Base-by-base conservation (phyloP, 352 stramenopile genomes). In the Phytophthora sp. region DNA sequence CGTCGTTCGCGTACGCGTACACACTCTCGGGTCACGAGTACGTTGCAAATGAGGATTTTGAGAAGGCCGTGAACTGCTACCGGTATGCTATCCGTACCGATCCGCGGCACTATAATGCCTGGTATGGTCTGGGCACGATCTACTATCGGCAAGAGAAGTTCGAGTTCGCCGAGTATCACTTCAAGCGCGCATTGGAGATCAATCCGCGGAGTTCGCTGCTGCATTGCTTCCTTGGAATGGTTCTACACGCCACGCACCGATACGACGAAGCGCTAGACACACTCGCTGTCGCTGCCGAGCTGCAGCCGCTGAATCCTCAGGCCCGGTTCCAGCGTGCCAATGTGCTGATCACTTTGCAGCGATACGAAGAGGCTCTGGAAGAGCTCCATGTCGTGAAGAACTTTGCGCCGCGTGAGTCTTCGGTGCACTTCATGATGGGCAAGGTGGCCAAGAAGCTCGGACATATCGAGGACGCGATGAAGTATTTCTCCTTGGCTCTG, bases 101-200 rank as follows among this genome's bases (percentile, higher is more conserved):
- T 73, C 80, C 94, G 16, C 82, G 95, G 12, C 91, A 98, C 60
- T 98, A 98, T 76, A 97, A 97, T 52, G 93, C 89, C 1, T 98
- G 91, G 91, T 97, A 96, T 50, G 92, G 91, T 12, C 73, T 98
- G 27, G 96, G 96, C 36, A 92, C 88, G 20, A 98, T 99, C 62
- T 99, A 98, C 80, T 98, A 98, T 69, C 82, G 96, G 20, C 97
- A 99, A 72, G 97, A 99, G 71, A 98, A 98, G 74, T 98, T 96
- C 55, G 94, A 98, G 64, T 90, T 99, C 24, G 96, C 97, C 9
- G 96, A 99, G 71, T 99, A 98, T 66, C 96, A 99, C 63, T 99
- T 99, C 74, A 85, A 93, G 50, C 84, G 91, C 24, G 96, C 96
- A 20, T 74, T 98, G 6, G 73, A 86, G 47, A 98, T 99, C 62